phyloP scores from a whole-genome alignment of 2,329 filamentous ascomycete genomes.

The Claviceps quebecensis region DNA sequence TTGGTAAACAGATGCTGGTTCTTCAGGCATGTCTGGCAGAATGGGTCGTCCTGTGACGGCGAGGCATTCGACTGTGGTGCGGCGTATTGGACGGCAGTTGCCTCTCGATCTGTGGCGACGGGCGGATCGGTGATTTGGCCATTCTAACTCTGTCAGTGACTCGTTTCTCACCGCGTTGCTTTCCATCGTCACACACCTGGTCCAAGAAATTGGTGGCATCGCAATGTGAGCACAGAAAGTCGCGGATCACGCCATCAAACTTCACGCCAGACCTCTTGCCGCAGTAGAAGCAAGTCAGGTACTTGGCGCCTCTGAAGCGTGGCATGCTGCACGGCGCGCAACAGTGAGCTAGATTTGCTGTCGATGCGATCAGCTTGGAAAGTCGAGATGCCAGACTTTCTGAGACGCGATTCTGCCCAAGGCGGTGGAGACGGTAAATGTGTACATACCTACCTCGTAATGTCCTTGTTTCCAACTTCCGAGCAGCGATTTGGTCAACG shows the following conservation, averaged over 20 bases:
- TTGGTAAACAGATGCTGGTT: slow-evolving; percentile 76
- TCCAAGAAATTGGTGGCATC: slow-evolving; percentile 84
- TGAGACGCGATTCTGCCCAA: slow-evolving; percentile 1
- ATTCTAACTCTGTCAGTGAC: slow-evolving; percentile 35
- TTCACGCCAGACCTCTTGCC: slow-evolving; percentile 49
- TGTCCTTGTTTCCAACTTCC: no score
- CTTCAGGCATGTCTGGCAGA: slow-evolving; percentile 68
- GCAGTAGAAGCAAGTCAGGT: slow-evolving; percentile 72
- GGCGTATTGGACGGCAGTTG: slow-evolving; percentile 32
- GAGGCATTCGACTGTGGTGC: slow-evolving; percentile 20
- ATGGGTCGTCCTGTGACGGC: slow-evolving; percentile 26
- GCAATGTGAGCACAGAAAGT: slow-evolving; percentile 65
- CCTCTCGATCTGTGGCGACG: slow-evolving; percentile 33
- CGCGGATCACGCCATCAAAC: slow-evolving; percentile 42
- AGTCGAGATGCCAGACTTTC: neutral
- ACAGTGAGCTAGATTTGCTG: no score
- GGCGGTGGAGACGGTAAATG: neutral
- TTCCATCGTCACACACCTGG: slow-evolving; percentile 38
- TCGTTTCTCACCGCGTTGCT: no score
- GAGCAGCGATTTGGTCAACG: no score
- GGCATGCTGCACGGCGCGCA: slow-evolving; percentile 21
- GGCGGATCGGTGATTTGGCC: slow-evolving; percentile 86
- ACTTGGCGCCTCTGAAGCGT: slow-evolving; percentile 25
- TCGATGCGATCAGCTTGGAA: neutral
- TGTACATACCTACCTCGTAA: no score